Evolutionary conservation across 2,329 filamentous ascomycete genomes (phyloP).

Genomic region (Microcyclosporella mali): DNA sequence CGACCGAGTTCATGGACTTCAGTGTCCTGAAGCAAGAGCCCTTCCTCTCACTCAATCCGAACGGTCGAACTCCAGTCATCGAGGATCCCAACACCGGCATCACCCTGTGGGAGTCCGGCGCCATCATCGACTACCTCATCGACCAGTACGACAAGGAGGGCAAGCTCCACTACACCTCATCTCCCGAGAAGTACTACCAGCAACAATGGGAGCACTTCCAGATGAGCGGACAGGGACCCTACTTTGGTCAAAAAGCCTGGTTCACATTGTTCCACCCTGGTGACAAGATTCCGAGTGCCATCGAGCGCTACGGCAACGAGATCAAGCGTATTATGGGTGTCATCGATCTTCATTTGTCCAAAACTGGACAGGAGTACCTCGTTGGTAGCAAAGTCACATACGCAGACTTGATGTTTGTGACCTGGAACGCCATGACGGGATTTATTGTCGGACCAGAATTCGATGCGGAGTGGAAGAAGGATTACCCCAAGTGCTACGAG

Average conservation of each 20-base stretch:
- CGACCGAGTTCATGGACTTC: constrained; percentile 33
- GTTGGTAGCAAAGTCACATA: constrained; percentile 40
- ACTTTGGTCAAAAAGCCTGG: constrained; percentile 43
- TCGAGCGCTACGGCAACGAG: constrained; percentile 42
- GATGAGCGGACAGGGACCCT: constrained; percentile 27
- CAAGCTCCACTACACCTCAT: constrained; percentile 20
- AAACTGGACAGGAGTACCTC: constrained; percentile 33
- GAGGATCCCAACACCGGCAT: constrained; percentile 41
- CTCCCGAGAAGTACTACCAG: constrained; percentile 22
- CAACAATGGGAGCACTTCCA: constrained; percentile 32
- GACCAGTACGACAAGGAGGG: constrained; percentile 30
- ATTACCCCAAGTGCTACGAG: constrained; percentile 22
- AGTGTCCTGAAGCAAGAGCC: constrained; percentile 37
- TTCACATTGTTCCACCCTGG: constrained; percentile 27
- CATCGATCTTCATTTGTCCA: constrained; percentile 35
- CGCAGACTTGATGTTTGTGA: constrained; percentile 38
- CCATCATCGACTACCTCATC: constrained; percentile 25
- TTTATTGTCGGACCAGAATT: constrained; percentile 20
- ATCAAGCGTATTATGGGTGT: constrained; percentile 41
- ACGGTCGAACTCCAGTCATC: constrained; percentile 39
- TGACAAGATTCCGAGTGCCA: constrained; percentile 32
- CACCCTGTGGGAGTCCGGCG: constrained; percentile 33
- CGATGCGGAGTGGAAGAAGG: constrained; percentile 21
- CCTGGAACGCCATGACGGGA: constrained; percentile 27
- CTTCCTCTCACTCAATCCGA: constrained; percentile 38